phyloP scores from a whole-genome alignment of 345 rosid genomes.

The Brassica carinata region DNA sequence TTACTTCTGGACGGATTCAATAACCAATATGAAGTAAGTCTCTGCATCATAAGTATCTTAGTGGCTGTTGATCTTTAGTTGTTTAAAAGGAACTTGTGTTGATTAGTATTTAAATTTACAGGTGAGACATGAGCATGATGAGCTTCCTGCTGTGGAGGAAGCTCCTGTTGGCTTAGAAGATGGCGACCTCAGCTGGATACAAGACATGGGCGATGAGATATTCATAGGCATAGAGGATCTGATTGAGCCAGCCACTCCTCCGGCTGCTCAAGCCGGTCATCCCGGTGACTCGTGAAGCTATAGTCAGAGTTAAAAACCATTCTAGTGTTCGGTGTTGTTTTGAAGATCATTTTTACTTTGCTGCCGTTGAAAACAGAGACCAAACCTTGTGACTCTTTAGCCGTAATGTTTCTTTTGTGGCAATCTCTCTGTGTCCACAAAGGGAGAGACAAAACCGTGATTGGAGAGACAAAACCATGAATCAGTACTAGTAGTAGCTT shows the following conservation, averaged over 20 bases:
- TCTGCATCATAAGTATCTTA: neutral
- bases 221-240: slow-evolving; percentile 24
- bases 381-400: too few species aligned
- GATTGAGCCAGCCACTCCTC: slow-evolving; percentile 14
- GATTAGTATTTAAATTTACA: slow-evolving; percentile 10
- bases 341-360: slow-evolving; percentile 8
- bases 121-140: slow-evolving; percentile 11
- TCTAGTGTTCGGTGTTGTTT: neutral
- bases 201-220: neutral
- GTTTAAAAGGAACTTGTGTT: neutral
- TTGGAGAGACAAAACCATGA: too few species aligned
- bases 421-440: too few species aligned
- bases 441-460: too few species aligned
- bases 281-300: slow-evolving; percentile 1
- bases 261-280: slow-evolving; percentile 14
- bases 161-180: slow-evolving; percentile 22
- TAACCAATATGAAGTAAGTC: slow-evolving; percentile 33
- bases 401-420: too few species aligned
- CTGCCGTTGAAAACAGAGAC: neutral
- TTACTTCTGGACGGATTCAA: neutral
- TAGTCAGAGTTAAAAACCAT: slow-evolving; percentile 13
- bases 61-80: neutral
- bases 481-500: too few species aligned
- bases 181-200: neutral
- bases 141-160: slow-evolving; percentile 12